Evolutionary conservation across 768 basidiomycete species (phyloP).

Genomic region (Mycena sanguinolenta): DNA sequence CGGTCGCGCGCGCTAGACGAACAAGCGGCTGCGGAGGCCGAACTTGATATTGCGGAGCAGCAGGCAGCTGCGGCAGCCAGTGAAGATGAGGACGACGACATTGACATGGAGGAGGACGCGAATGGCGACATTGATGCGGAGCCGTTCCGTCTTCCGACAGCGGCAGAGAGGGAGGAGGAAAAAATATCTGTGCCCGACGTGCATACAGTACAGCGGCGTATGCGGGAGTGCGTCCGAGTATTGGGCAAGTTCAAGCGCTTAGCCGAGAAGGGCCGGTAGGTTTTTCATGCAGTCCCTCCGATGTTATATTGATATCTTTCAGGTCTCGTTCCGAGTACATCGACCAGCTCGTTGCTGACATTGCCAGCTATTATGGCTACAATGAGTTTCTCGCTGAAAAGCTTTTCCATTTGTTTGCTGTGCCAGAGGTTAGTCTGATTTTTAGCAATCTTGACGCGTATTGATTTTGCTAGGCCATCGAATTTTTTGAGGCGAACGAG

Average conservation of each 20-base stretch:
- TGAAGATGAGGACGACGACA: slow-evolving; percentile 60
- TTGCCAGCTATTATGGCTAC: slow-evolving; percentile 97
- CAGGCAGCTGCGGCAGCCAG: slow-evolving; percentile 66
- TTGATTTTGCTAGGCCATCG: slow-evolving; percentile 77
- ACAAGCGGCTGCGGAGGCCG: slow-evolving; percentile 74
- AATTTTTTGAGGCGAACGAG: slow-evolving; percentile 99
- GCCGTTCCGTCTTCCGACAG: slow-evolving; percentile 76
- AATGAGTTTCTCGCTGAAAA: slow-evolving; percentile 96
- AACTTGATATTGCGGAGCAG: slow-evolving; percentile 76
- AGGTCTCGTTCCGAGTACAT: slow-evolving; percentile 93
- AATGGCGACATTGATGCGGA: slow-evolving; percentile 58
- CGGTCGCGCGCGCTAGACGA: slow-evolving; percentile 84
- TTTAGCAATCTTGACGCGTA: not conserved
- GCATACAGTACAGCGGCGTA: slow-evolving; percentile 81
- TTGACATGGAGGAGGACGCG: slow-evolving; percentile 58
- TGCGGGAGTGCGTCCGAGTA: slow-evolving; percentile 82
- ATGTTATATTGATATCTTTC: slow-evolving; percentile 26
- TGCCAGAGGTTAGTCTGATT: slow-evolving; percentile 78
- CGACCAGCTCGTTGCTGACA: slow-evolving; percentile 89
- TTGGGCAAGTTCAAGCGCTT: slow-evolving; percentile 79
- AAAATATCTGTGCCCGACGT: slow-evolving; percentile 80
- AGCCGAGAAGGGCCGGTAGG: slow-evolving; percentile 77
- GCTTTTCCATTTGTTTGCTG: slow-evolving; percentile 92
- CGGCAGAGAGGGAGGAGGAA: slow-evolving; percentile 80
- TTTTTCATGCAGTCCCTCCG: slow-evolving; percentile 29